phyloP scores from a whole-genome alignment of 352 stramenopile species.

The Globisporangium splendens region DNA sequence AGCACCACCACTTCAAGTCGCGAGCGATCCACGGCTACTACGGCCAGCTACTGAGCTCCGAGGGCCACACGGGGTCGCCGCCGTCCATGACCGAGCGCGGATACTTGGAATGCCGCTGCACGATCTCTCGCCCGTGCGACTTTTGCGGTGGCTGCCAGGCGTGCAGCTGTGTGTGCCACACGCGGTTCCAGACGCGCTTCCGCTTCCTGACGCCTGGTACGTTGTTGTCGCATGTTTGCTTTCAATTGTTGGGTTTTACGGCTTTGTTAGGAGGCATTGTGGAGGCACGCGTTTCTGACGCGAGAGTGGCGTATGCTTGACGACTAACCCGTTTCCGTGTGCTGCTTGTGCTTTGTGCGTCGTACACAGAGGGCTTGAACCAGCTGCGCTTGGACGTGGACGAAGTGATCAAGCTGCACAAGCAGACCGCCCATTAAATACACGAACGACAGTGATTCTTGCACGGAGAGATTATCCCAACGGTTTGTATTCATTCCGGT shows the following conservation, averaged over 20 bases:
- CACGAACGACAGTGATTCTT: not conserved
- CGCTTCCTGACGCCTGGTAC: constrained; percentile 68
- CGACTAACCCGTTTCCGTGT: not conserved
- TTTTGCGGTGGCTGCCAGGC: constrained; percentile 79
- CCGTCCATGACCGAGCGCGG: constrained; percentile 62
- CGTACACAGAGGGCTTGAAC: constrained; percentile 23
- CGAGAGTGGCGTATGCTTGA: not conserved
- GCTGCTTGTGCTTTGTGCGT: not conserved
- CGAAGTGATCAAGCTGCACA: constrained; percentile 43
- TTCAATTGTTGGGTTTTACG: not conserved
- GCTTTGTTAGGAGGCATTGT: too few species aligned
- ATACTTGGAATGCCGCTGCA: constrained; percentile 73
- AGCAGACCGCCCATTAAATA: constrained; percentile 17
- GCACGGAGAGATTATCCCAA: not conserved
- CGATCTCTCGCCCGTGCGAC: constrained; percentile 49
- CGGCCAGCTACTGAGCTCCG: constrained; percentile 64
- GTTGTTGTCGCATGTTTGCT: constrained; percentile 11
- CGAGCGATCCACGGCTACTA: constrained; percentile 52
- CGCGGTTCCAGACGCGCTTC: constrained; percentile 84
- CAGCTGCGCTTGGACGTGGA: constrained; percentile 35
- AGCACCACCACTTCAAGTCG: constrained; percentile 76
- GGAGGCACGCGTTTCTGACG: constrained; percentile 11
- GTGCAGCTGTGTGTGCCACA: constrained; percentile 81
- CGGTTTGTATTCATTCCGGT: not conserved
- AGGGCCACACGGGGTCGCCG: constrained; percentile 73